Percentiles rank a stretch among this genome's conserved stretches.
These are phyloP conservation scores for Trichoderma koningii DNA, from an alignment of 2,329 filamentous ascomycete species.

Conservation along the genomic window DNA sequence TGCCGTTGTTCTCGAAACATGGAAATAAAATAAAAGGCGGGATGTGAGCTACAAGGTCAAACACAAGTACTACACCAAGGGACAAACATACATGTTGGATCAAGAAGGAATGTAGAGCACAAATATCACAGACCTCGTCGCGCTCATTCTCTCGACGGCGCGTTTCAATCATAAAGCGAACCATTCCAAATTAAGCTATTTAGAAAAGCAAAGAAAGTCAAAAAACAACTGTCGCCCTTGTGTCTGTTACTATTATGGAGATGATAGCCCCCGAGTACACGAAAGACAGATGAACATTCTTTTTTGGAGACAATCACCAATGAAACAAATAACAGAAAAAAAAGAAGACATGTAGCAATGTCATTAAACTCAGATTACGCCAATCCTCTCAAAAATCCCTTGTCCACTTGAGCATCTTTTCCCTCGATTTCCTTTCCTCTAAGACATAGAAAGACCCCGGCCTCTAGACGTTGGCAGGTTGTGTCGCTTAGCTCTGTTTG, in stretches of 20 bases:
- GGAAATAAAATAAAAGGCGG: not conserved
- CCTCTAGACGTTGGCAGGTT: not conserved
- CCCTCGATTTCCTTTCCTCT: slow-evolving; percentile 3
- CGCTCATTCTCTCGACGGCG: not conserved
- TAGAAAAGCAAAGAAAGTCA: not conserved
- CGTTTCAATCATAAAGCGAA: not conserved
- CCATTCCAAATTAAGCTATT: slow-evolving; percentile 17
- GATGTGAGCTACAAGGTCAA: not conserved
- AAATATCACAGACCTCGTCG: not conserved
- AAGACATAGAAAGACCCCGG: slow-evolving; percentile 14
- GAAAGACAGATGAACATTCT: slow-evolving; percentile 24
- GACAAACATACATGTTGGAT: slow-evolving; percentile 2
- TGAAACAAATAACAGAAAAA: slow-evolving; percentile 9
- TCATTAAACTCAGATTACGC: slow-evolving; percentile 25
- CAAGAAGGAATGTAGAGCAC: slow-evolving; percentile 2
- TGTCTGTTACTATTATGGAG: slow-evolving; percentile 23
- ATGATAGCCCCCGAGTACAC: slow-evolving; percentile 11
- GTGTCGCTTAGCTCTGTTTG: slow-evolving; percentile 76
- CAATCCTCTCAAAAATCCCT: slow-evolving; percentile 12
- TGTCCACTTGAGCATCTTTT: slow-evolving; percentile 19
- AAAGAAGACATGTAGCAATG: slow-evolving; percentile 21
- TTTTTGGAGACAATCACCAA: slow-evolving; percentile 23
- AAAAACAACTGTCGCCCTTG: not conserved
- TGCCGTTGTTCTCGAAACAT: not conserved
- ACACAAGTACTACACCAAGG: too few relatives aligned